A percentile compares a stretch with the other conserved stretches of the same genome.
Evolutionary conservation across 768 basidiomycete species (phyloP).

Genomic region (Clitopilus hobsonii): DNA sequence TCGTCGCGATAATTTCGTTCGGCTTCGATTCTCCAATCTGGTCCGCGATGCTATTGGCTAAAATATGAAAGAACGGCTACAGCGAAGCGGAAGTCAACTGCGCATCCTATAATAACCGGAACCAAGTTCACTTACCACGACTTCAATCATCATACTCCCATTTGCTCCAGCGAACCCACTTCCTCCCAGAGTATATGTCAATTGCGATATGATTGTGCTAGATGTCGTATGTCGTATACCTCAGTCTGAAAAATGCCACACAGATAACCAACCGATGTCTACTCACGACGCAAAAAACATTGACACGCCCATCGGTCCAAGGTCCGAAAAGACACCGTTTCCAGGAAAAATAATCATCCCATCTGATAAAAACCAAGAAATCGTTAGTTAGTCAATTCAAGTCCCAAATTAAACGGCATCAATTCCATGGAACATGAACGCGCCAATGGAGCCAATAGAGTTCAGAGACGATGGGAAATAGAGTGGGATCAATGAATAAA

Average conservation of each 20-base stretch:
- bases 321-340: constrained; percentile 68
- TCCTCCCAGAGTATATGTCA: constrained; percentile 82
- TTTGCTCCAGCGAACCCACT: constrained; percentile 88
- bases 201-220: constrained; percentile 73
- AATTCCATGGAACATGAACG: too few relatives aligned
- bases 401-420: too few relatives aligned
- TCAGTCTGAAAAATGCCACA: too few relatives aligned
- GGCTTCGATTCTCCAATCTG: constrained; percentile 70
- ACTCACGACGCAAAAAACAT: constrained; percentile 88
- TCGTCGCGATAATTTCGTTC: constrained; percentile 81
- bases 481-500: not conserved
- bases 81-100: not conserved
- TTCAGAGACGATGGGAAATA: not conserved
- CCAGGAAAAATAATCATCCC: constrained; percentile 97
- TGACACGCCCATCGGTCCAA: constrained; percentile 88
- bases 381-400: not conserved
- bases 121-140: constrained; percentile 58
- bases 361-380: constrained; percentile 38
- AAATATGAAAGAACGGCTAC: constrained; percentile 93
- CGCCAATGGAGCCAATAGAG: too few relatives aligned
- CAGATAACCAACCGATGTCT: not conserved
- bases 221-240: not conserved
- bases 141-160: constrained; percentile 98
- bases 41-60: constrained; percentile 70
- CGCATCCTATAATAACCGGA: not conserved